Percentiles rank a stretch among this genome's conserved stretches.
phyloP scores from a whole-genome alignment of 1,139 yeast genomes.

The Yamadazyma sp. region DNA sequence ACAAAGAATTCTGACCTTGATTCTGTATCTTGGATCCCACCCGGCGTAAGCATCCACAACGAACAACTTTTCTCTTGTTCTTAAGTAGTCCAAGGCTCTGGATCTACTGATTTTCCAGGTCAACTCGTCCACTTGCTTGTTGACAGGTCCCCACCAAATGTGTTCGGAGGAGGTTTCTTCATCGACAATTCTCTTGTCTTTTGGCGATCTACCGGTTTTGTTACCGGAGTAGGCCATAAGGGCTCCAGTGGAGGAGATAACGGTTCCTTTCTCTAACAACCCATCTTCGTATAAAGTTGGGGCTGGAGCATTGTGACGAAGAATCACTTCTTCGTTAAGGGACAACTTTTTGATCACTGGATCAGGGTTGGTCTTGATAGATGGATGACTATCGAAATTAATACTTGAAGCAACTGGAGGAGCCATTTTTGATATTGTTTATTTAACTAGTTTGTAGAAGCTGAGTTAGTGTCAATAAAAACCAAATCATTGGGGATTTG shows the following conservation, averaged over 20 bases:
- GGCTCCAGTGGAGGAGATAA: conserved; percentile 92
- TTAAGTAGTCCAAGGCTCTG: conserved; percentile 94
- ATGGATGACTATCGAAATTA: conserved; percentile 44
- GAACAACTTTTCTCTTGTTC: conserved; percentile 92
- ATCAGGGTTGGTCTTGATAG: conserved; percentile 42
- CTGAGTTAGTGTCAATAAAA: no score
- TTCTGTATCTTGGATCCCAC: conserved; percentile 98
- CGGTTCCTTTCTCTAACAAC: conserved; percentile 84
- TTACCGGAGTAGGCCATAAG: conserved; percentile 93
- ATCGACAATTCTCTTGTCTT: conserved; percentile 96
- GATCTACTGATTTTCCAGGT: conserved; percentile 96
- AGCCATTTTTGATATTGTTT: conserved; percentile 31
- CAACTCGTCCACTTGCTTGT: conserved; percentile 89
- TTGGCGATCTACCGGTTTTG: conserved; percentile 98
- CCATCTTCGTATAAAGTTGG: conserved; percentile 96
- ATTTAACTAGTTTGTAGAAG: neutral
- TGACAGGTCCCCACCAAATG: conserved; percentile 99
- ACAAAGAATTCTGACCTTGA: conserved; percentile 94
- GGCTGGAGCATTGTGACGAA: conserved; percentile 89
- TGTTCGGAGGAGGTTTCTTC: conserved; percentile 81
- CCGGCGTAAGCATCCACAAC: conserved; percentile 98
- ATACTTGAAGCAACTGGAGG: conserved; percentile 52
- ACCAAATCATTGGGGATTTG: conserved; percentile 2
- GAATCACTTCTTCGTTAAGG: conserved; percentile 48
- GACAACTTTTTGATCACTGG: conserved; percentile 47